These are phyloP conservation scores for Scedosporium minutisporum DNA, from an alignment of 2,329 filamentous ascomycete genomes.

Conservation along the genomic window DNA sequence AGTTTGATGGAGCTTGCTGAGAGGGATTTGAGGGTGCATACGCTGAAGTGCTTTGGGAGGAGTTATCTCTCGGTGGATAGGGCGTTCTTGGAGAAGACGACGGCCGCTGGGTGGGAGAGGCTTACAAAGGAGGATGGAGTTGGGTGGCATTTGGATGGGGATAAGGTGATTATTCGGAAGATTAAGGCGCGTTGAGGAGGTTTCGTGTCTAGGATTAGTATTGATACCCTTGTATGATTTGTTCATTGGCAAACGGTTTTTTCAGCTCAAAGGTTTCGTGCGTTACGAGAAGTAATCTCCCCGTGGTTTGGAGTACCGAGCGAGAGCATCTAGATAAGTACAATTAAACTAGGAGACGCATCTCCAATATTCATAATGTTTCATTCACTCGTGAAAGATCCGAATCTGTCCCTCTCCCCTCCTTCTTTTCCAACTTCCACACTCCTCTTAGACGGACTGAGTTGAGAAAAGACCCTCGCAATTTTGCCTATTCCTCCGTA, in stretches of 20 bases:
- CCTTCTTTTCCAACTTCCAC: no score
- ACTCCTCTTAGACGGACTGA: no score
- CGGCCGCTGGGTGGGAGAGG: slow-evolving; percentile 62
- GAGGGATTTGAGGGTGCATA: slow-evolving; percentile 61
- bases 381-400: no score
- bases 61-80: slow-evolving; percentile 68
- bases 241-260: not conserved
- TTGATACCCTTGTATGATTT: slow-evolving; percentile 3
- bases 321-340: no score
- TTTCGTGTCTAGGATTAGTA: not conserved
- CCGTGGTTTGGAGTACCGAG: no score
- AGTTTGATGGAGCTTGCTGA: slow-evolving; percentile 76
- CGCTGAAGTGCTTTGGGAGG: slow-evolving; percentile 77
- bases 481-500: no score
- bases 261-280: not conserved
- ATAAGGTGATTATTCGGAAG: slow-evolving; percentile 65
- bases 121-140: slow-evolving; percentile 61
- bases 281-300: not conserved
- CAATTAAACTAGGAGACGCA: no score
- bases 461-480: no score
- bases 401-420: no score
- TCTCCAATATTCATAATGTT: no score
- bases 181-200: slow-evolving; percentile 29
- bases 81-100: slow-evolving; percentile 57
- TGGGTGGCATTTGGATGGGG: slow-evolving; percentile 72